Percentiles rank a stretch among this genome's conserved stretches.
Evolutionary conservation across 2,329 filamentous ascomycete species (phyloP).

Genomic region (Fusarium praegraminearum): DNA sequence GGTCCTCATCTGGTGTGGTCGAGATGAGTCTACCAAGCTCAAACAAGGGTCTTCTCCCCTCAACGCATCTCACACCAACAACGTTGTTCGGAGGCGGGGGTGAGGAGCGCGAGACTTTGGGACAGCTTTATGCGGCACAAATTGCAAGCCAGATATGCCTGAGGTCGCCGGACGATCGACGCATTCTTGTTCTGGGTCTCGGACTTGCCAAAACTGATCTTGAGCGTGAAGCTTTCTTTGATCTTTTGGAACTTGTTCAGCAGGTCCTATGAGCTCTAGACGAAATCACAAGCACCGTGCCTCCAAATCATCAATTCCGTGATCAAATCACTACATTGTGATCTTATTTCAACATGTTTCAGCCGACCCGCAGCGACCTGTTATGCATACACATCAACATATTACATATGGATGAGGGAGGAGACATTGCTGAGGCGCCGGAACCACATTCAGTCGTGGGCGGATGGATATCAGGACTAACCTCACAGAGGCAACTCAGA

Average conservation of each 20-base stretch:
- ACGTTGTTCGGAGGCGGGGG: constrained; percentile 88
- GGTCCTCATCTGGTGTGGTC: constrained; percentile 71
- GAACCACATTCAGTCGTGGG: neutral
- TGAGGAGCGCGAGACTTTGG: constrained; percentile 81
- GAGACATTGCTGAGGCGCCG: neutral
- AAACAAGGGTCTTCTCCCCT: constrained; percentile 71
- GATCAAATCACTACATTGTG: neutral
- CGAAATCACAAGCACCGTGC: neutral
- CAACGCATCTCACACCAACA: constrained; percentile 84
- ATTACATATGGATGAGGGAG: neutral
- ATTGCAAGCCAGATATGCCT: constrained; percentile 84
- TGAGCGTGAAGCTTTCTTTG: constrained; percentile 70
- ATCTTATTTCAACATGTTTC: neutral
- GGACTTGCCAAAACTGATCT: constrained; percentile 65
- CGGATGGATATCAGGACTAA: neutral
- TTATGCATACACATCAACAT: neutral
- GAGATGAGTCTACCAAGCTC: constrained; percentile 68
- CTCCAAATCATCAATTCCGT: no score
- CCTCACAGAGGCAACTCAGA: neutral
- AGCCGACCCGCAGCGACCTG: neutral
- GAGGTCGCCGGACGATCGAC: constrained; percentile 72
- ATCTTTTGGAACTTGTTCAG: constrained; percentile 72
- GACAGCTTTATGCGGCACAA: constrained; percentile 90
- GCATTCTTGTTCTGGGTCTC: constrained; percentile 72
- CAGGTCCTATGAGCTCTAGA: constrained; percentile 61